Evolutionary conservation across 2,329 filamentous ascomycete species (phyloP).

Genomic region (Sphaerulina vaccinii): DNA sequence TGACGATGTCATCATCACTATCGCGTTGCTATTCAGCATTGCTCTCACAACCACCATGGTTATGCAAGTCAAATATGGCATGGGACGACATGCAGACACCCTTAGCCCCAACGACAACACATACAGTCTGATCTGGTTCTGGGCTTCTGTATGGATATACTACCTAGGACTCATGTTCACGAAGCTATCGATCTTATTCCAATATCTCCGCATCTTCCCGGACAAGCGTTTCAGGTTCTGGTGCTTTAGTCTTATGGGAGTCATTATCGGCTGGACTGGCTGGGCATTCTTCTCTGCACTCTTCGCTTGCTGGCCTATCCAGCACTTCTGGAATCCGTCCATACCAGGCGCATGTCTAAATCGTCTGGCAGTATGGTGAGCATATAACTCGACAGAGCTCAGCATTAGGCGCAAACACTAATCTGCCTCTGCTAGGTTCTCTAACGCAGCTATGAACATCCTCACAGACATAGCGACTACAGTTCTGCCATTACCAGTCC

Average conservation of each 20-base stretch:
- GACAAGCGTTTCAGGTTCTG: conserved; percentile 28
- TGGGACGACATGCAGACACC: conserved; percentile 29
- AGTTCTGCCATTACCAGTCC: conserved; percentile 36
- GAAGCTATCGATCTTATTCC: conserved; percentile 38
- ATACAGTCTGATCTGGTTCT: conserved; percentile 29
- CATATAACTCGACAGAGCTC: background rate
- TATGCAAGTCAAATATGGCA: conserved; percentile 32
- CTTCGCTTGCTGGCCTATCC: conserved; percentile 35
- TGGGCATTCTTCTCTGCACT: conserved; percentile 34
- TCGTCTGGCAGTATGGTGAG: conserved; percentile 33
- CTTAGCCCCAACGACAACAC: conserved; percentile 21
- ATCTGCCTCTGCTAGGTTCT: conserved; percentile 20
- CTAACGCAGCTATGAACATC: conserved; percentile 37
- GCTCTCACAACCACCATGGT: conserved; percentile 25
- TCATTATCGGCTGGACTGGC: conserved; percentile 32
- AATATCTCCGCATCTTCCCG: conserved; percentile 39
- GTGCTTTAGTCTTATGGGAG: conserved; percentile 30
- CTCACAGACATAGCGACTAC: conserved; percentile 36
- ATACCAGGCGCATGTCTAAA: conserved; percentile 28
- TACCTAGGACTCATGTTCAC: conserved; percentile 31
- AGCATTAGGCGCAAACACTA: background rate
- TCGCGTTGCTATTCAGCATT: conserved; percentile 21
- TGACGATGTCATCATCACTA: conserved; percentile 28
- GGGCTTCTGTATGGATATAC: conserved; percentile 30
- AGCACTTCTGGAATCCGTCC: conserved; percentile 32